Conservation (phyloP, 2,329 filamentous ascomycete genomes). For the Penicillium sp. region DNA sequence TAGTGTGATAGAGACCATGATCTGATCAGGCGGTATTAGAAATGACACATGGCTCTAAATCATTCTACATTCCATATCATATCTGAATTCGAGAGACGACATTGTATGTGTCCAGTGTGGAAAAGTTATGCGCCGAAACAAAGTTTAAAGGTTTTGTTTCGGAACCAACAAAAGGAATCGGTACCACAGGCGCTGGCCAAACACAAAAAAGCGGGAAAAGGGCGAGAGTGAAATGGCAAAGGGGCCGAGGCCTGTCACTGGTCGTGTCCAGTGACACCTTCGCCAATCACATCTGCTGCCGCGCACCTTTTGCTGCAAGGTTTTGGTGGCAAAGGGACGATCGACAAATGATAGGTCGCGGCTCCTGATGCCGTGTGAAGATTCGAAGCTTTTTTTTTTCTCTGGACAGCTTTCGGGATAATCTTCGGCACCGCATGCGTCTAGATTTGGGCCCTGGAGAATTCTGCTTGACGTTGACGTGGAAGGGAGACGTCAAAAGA, state of each 20-base stretch:
- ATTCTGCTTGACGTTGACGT: not conserved
- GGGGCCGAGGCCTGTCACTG: conserved; percentile 14
- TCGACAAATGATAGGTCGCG: conserved; percentile 2
- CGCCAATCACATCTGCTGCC: conserved; percentile 5
- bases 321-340: conserved; percentile 10
- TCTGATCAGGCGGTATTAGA: not conserved
- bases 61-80: no score
- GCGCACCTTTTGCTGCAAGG: not conserved
- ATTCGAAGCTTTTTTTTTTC: not conserved
- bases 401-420: not conserved
- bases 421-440: not conserved
- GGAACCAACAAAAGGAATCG: conserved; percentile 13
- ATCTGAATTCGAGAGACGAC: not conserved
- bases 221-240: not conserved
- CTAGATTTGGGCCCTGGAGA: not conserved
- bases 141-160: conserved; percentile 15
- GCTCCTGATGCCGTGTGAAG: not conserved
- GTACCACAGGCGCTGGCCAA: conserved; percentile 7
- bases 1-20: no score
- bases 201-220: not conserved
- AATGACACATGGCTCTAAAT: not conserved
- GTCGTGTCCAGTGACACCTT: conserved; percentile 7
- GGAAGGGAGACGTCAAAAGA: not conserved
- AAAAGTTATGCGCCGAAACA: not conserved
- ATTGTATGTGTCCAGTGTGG: not conserved